Evolutionary conservation across 768 basidiomycete genomes (phyloP).

Genomic region (Tylopilus subfusipes): DNA sequence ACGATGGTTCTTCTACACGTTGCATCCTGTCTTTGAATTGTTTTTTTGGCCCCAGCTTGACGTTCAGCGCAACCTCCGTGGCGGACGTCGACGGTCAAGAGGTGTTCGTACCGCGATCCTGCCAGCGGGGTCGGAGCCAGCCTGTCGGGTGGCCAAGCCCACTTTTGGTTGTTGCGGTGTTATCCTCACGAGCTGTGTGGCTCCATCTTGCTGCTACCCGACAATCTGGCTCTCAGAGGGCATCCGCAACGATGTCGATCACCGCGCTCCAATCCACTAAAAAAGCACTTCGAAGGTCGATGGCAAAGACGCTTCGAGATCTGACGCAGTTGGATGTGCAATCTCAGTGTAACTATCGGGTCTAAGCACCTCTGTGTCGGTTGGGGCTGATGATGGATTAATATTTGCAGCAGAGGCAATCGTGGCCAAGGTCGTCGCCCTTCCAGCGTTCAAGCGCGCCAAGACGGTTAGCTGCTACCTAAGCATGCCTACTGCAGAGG

Average conservation of each 20-base stretch:
- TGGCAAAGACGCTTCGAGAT: constrained; percentile 42
- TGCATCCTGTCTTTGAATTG: constrained; percentile 5
- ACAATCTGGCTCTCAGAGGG: background rate
- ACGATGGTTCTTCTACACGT: constrained; percentile 34
- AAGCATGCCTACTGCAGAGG: constrained; percentile 73
- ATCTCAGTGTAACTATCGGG: constrained; percentile 51
- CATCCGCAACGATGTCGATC: constrained; percentile 23
- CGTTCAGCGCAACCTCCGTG: constrained; percentile 24
- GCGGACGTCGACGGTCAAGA: background rate
- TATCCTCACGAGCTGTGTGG: background rate
- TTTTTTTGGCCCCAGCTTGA: background rate
- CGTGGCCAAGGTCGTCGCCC: constrained; percentile 42
- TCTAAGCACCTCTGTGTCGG: background rate
- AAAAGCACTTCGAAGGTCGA: constrained; percentile 55
- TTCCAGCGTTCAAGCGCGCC: constrained; percentile 49
- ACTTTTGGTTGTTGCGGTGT: background rate
- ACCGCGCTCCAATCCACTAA: constrained; percentile 34
- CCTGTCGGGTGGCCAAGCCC: background rate
- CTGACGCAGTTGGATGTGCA: constrained; percentile 46
- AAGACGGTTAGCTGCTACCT: constrained; percentile 68
- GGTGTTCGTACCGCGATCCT: background rate
- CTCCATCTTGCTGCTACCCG: background rate
- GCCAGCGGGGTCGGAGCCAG: background rate
- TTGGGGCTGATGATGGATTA: background rate
- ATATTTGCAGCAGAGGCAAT: constrained; percentile 33